Percentiles rank a stretch among this genome's conserved stretches.
Evolutionary conservation across 805 yeast species (phyloP).

Genomic region (baker's yeast (Saccharomyces cerevisiae)): DNA sequence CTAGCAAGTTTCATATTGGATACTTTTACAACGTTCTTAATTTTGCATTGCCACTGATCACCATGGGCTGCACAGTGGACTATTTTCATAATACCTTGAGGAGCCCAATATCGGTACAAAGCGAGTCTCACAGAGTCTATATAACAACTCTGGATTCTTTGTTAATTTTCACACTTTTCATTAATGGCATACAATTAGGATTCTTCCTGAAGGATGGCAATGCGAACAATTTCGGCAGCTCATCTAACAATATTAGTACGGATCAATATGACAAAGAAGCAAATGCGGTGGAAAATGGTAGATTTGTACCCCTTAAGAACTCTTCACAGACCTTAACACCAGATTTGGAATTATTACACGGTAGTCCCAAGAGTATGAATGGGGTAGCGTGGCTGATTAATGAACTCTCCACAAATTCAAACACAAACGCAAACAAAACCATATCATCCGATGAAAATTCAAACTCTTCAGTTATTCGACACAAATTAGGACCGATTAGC

Average conservation of each 20-base stretch:
- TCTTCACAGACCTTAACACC: conserved; percentile 31
- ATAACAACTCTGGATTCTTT: conserved; percentile 15
- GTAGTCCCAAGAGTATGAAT: not conserved
- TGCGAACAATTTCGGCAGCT: not conserved
- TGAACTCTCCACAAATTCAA: not conserved
- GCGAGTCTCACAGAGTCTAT: conserved; percentile 7
- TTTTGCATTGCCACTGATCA: conserved; percentile 12
- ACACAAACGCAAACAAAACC: conserved; percentile 1
- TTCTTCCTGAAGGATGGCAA: not conserved
- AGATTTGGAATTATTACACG: conserved; percentile 16
- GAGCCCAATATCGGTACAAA: conserved; percentile 1
- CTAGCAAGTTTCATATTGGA: not conserved
- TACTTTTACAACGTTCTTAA: not conserved
- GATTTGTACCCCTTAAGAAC: conserved; percentile 22
- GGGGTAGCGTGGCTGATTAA: not conserved
- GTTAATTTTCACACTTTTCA: conserved; percentile 14
- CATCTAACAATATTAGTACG: not conserved
- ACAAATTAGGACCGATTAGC: conserved; percentile 8
- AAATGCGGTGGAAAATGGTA: conserved; percentile 6
- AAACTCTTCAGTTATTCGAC: conserved; percentile 23
- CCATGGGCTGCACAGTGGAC: conserved; percentile 15
- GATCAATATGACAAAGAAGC: conserved; percentile 2
- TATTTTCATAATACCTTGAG: conserved; percentile 13
- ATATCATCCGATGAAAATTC: conserved; percentile 15
- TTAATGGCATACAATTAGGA: conserved; percentile 19